Conservation (phyloP, 345 rosid genomes). For the Erucastrum elatum region DNA sequence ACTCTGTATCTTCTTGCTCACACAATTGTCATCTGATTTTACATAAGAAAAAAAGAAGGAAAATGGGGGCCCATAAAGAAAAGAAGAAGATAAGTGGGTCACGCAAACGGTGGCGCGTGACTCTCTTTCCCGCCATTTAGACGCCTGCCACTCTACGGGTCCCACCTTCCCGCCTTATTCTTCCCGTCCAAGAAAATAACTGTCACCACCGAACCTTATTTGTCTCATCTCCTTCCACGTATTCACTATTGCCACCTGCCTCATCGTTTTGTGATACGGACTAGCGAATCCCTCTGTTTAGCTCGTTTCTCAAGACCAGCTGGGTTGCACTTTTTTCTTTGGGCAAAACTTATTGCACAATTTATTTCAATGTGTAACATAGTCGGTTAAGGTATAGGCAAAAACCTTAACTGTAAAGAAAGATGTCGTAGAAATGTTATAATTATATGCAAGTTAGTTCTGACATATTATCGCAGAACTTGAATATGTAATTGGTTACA, state of each 20-base stretch:
- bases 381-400: neutral
- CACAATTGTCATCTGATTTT: no score
- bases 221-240: constrained; percentile 21
- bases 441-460: no score
- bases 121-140: neutral
- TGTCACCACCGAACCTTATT: constrained; percentile 9
- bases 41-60: no score
- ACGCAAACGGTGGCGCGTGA: constrained; percentile 37
- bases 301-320: constrained; percentile 22
- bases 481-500: neutral
- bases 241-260: constrained; percentile 10
- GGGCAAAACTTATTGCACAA: neutral
- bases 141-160: neutral
- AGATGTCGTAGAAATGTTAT: neutral
- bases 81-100: constrained; percentile 10
- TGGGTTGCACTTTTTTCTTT: neutral
- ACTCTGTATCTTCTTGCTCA: no score
- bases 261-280: neutral
- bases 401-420: neutral
- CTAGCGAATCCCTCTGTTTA: constrained; percentile 2
- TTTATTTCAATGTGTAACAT: neutral
- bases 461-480: neutral
- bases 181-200: constrained; percentile 19
- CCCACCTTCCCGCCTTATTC: neutral
- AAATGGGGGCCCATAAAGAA: neutral